These are phyloP conservation scores for Metschnikowia lochheadii DNA, from an alignment of 805 yeast genomes.

Conservation along the genomic window DNA sequence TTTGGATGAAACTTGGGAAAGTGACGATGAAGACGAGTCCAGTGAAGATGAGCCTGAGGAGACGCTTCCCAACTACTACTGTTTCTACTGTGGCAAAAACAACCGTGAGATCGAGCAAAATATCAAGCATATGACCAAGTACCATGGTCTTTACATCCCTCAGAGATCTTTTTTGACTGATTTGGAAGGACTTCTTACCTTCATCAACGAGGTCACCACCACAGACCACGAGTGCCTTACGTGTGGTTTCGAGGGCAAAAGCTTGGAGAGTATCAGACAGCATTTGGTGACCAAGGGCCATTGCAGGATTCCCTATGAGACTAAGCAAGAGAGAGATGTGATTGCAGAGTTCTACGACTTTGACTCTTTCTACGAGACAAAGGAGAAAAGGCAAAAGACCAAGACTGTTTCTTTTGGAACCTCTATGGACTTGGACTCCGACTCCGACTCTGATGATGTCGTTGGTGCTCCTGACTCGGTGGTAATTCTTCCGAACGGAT, in stretches of 20 bases:
- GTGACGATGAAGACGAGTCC: slow-evolving; percentile 32
- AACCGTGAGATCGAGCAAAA: slow-evolving; percentile 53
- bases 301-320: slow-evolving; percentile 43
- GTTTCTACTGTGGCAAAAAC: slow-evolving; percentile 55
- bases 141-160: slow-evolving; percentile 46
- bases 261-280: slow-evolving; percentile 40
- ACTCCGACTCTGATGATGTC: slow-evolving; percentile 14
- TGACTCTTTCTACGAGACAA: slow-evolving; percentile 14
- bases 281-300: slow-evolving; percentile 44
- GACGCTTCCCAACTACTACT: slow-evolving; percentile 47
- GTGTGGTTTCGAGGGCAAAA: slow-evolving; percentile 43
- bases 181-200: slow-evolving; percentile 36
- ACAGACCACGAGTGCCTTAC: slow-evolving; percentile 41
- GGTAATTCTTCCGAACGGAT: slow-evolving; percentile 70
- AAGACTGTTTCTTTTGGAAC: slow-evolving; percentile 27
- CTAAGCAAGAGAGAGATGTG: slow-evolving; percentile 32
- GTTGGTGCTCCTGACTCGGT: not conserved
- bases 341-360: slow-evolving; percentile 39
- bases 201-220: slow-evolving; percentile 34
- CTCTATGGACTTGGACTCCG: slow-evolving; percentile 20
- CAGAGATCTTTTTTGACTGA: slow-evolving; percentile 37
- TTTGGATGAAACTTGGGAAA: slow-evolving; percentile 14
- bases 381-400: slow-evolving; percentile 11
- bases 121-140: slow-evolving; percentile 39
- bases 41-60: slow-evolving; percentile 21